These are phyloP conservation scores for Metschnikowia hibisci DNA, from an alignment of 805 yeast genomes.

Conservation along the genomic window DNA sequence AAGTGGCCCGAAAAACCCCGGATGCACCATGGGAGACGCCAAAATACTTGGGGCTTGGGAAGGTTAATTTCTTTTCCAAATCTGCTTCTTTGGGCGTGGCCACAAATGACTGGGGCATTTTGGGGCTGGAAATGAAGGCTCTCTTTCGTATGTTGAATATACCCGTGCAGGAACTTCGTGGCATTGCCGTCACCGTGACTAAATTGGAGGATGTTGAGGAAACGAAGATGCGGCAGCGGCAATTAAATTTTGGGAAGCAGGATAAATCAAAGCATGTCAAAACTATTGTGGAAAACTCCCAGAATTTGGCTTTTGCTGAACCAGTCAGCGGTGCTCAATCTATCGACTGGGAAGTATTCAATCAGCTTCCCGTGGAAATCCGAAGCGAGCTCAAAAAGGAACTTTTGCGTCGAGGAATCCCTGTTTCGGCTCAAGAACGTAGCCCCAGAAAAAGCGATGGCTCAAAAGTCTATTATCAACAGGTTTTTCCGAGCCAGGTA, in stretches of 20 bases:
- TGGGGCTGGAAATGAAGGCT: constrained; percentile 56
- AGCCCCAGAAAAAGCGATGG: constrained; percentile 3
- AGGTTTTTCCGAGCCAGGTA: constrained; percentile 32
- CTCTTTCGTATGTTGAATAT: constrained; percentile 54
- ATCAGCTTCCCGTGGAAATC: constrained; percentile 62
- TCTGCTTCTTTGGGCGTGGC: constrained; percentile 57
- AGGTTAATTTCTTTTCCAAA: constrained; percentile 61
- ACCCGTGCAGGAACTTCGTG: constrained; percentile 69
- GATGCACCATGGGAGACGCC: constrained; percentile 73
- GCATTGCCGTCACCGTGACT: constrained; percentile 68
- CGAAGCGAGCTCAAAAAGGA: constrained; percentile 58
- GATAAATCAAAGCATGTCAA: not conserved
- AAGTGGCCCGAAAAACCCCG: constrained; percentile 58
- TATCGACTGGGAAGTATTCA: constrained; percentile 65
- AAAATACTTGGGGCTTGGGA: constrained; percentile 82
- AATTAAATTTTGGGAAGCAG: constrained; percentile 7
- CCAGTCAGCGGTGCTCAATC: constrained; percentile 19
- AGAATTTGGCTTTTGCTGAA: constrained; percentile 14
- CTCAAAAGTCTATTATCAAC: constrained; percentile 33
- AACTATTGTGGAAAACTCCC: constrained; percentile 4
- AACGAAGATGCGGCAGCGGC: constrained; percentile 15
- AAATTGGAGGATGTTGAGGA: constrained; percentile 45
- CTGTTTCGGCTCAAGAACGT: constrained; percentile 16
- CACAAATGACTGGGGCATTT: constrained; percentile 56
- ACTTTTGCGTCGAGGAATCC: constrained; percentile 41